Evolutionary conservation across 2,329 filamentous ascomycete species (phyloP), one percentile per base, ranked within the genome.

Genomic region (Lecanoromycetidae sp.): DNA sequence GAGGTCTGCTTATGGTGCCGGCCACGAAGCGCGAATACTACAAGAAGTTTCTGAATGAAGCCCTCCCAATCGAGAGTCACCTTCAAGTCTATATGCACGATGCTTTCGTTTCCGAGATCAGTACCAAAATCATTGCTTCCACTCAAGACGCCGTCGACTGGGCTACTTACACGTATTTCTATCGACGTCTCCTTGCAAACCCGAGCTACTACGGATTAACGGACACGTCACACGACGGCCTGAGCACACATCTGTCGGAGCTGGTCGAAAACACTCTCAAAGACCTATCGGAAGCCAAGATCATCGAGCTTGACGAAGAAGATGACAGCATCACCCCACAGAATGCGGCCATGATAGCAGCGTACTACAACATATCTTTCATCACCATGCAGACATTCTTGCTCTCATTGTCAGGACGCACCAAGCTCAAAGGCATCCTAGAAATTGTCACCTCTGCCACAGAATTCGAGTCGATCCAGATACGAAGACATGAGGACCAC

Each of bases 321-420:
- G 90, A 96, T 60, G 90, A 94, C 57, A 81, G 80, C 1, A 82
- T 96, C 36, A 77, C 84, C 15, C 88, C 91, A 12, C 77, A 94
- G 58, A 96, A 98, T 63, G 84, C 90, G 2, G 91, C 91, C 56
- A 95, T 95, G 85, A 96, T 98, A 60, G 87, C 86, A 8, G 87
- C 91, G 1, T 96, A 98, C 72, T 98, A 98, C 75, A 96, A 95
- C 66, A 94, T 98, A 60, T 95, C 90, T 5, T 96, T 95, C 68
- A 85, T 94, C 63, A 98, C 91, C 2, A 98, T 98, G 88, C 90
- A 98, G 68, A 98, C 91, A 0, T 90, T 98, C 73, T 72, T 98
- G 43, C 73, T 98, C 47, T 98, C 91, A 12, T 75, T 98, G 38
- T 88, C 79, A 46, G 80, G 80, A 34, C 82, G 82, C 56, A 96